Base-by-base conservation (phyloP, 2,329 filamentous ascomycete genomes). In the Colletotrichum filicis region DNA sequence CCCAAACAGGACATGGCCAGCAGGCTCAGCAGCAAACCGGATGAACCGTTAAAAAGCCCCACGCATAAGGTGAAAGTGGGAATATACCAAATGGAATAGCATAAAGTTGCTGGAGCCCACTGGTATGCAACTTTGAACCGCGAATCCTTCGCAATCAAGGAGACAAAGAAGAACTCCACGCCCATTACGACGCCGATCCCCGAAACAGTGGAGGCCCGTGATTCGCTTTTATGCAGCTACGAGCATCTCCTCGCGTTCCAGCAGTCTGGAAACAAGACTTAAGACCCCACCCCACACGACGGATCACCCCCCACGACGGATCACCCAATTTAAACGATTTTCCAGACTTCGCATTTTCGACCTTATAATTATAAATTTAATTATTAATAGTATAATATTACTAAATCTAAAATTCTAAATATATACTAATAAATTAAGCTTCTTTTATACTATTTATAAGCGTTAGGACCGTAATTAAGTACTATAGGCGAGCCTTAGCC, bases 161-260 rank as follows among this genome's bases (percentile, higher is more conserved):
- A n/a, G 24, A 16, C 42, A 26, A 11, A 26, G 37, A 11, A 37
- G 9, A 46, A 32, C 64, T 49, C 66, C 58, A 46, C 58, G 59
- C n/a, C 37, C 42, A 42, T 16, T 69, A n/a, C 70, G 49, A 64
- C 66, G 55, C 26, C 55, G 55, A 42, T 65, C 65, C 66, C 42
- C 55, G 59, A 64, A 73, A 56, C 53, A 55, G 68, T 37, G 59
- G 59, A 55, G 14, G 52, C 28, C 46, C 35, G 26, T 70, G 55
- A 61, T 42, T 65, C n/a, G 52, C 26, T 26, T 57, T 57, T 66
- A 66, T 56, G 63, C 63, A 66, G 19, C 61, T 42, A 19, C 49
- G 49, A 28, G n/a, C 42, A 22, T 53, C 60, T 19, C 42, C 19
- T 42, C 22, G 11, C 14, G 5, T 55, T 35, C 24, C 26, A 62